Base-by-base conservation (phyloP, 2,329 filamentous ascomycete species). In the Cryphonectria japonica region DNA sequence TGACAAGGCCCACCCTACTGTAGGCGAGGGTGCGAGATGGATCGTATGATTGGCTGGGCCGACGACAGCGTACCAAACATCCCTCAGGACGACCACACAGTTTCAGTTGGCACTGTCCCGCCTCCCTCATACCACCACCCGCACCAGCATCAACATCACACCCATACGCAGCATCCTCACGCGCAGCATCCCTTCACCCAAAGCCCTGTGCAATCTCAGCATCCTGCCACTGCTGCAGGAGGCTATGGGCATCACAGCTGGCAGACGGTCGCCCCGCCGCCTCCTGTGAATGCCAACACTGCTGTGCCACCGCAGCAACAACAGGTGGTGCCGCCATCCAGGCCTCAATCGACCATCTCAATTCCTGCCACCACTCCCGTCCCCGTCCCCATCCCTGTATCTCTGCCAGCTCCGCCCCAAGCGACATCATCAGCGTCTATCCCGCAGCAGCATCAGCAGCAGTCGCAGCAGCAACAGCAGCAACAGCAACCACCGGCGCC, bases 181-280 rank as follows among this genome's bases (percentile, higher is more conserved):
- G 29, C 71, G 19, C 46, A 69, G 57, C 71, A 73, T 62, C 69
- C 71, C 6, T 73, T 73, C 41, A 60, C 69, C 32, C 71, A 73
- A 65, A 66, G 69, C 59, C 69, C 71, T 69, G 66, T 66, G 43
- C 71, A 73, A 73, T 64, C 70, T 67, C 71, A 73, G 64, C 71
- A 73, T 73, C 66, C 71, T 71, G 69, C 71, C 57, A 67, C 57
- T 29, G 69, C 60, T 32, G 69, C 71, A 69, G 71, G 69, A 69
- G 69, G 71, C 61, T 73, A 73, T 73, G 71, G 71, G 60, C 71
- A 73, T 71, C 69, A 71, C 19, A 66, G 52, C 64, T 73, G 71
- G 71, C 43, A 73, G 74, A 68, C 74, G 75, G 71, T 74, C 75
- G 67, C 74, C 64, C 77, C 75, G 74, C 67, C 71, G 61, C 72